Percentiles rank a stretch among this genome's conserved stretches.
These are phyloP conservation scores for Penicillium sclerotigenum DNA, from an alignment of 2,329 filamentous ascomycete species.

Conservation along the genomic window DNA sequence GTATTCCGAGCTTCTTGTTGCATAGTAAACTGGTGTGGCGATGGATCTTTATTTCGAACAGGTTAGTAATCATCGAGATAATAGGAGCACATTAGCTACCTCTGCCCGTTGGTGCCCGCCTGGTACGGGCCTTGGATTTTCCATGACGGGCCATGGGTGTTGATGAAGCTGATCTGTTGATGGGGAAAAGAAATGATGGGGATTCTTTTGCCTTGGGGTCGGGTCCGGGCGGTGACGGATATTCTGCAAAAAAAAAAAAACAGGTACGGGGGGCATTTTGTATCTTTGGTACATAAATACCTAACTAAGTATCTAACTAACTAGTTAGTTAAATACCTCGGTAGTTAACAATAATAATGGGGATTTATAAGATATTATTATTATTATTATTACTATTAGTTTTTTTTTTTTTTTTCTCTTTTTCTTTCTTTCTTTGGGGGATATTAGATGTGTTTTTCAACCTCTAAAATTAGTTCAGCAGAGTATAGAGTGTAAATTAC, in stretches of 20 bases:
- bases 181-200: not conserved
- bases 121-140: slow-evolving; percentile 23
- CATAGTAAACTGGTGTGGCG: slow-evolving; percentile 43
- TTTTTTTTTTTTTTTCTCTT: not conserved
- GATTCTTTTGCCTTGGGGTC: not conserved
- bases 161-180: not conserved
- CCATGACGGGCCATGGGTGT: slow-evolving; percentile 27
- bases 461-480: not conserved
- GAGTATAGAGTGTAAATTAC: not conserved
- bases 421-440: not conserved
- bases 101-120: slow-evolving; percentile 6
- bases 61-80: not conserved
- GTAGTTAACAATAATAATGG: no score
- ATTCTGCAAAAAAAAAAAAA: no score
- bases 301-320: no score
- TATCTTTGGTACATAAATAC: no score
- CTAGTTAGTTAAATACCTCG: no score
- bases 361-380: no score
- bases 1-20: slow-evolving; percentile 59
- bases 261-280: no score
- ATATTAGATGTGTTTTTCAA: not conserved
- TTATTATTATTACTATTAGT: no score
- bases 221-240: slow-evolving; percentile 5
- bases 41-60: slow-evolving; percentile 10
- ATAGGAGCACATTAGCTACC: not conserved